A percentile compares a stretch with the other conserved stretches of the same genome.
phyloP scores from a whole-genome alignment of 1,284 basidiomycete species.

The Leccinum pallidistipes region DNA sequence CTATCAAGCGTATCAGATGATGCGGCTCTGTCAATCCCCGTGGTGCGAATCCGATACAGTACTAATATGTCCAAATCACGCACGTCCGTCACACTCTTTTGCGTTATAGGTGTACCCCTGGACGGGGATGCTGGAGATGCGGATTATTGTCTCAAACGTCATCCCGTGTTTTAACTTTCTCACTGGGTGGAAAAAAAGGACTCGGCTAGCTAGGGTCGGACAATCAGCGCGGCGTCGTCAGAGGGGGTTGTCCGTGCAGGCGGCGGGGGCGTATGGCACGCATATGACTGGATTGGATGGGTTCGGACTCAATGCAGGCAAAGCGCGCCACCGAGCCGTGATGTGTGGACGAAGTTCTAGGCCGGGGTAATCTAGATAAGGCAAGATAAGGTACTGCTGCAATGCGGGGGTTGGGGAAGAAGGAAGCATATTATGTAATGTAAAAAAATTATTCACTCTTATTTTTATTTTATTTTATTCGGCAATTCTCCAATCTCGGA shows the following conservation, averaged over 20 bases:
- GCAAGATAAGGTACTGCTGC: constrained; percentile 23
- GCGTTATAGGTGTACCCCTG: not conserved
- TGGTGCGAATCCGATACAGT: constrained; percentile 17
- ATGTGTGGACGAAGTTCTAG: constrained; percentile 11
- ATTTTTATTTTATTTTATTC: not conserved
- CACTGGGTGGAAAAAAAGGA: constrained; percentile 1
- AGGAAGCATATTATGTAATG: constrained; percentile 19
- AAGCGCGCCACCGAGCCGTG: constrained; percentile 7
- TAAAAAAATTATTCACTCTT: not conserved
- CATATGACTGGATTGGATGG: constrained; percentile 6
- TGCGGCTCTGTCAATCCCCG: constrained; percentile 13
- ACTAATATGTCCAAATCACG: constrained; percentile 7
- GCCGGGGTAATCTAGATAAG: constrained; percentile 32
- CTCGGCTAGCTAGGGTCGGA: constrained; percentile 4
- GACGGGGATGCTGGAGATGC: not conserved
- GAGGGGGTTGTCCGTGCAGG: too few relatives aligned
- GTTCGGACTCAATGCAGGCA: constrained; percentile 5
- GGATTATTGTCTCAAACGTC: constrained; percentile 7
- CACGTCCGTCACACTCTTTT: constrained; percentile 1
- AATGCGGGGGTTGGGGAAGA: constrained; percentile 22
- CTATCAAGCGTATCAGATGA: constrained; percentile 34
- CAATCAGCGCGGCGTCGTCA: constrained; percentile 6
- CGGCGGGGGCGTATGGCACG: not conserved
- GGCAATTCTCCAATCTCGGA: constrained; percentile 28
- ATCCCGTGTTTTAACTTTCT: not conserved